A percentile compares a stretch with the other conserved stretches of the same genome.
Conservation (phyloP, 352 stramenopile genomes). For the Blastocystis sp. region DNA sequence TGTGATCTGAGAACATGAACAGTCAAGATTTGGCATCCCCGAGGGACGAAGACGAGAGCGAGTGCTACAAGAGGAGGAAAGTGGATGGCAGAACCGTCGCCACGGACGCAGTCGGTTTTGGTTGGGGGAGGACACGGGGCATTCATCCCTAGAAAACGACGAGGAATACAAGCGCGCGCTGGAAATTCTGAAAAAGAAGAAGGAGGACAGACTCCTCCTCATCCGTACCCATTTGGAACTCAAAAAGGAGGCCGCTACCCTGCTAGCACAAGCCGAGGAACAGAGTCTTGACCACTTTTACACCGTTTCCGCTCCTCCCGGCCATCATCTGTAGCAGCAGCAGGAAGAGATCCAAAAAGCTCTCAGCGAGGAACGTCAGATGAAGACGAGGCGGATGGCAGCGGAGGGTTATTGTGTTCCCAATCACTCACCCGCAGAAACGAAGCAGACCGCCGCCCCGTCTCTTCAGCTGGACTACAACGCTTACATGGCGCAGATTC, state of each 20-base stretch:
- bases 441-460: neutral
- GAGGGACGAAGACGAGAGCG: conserved; percentile 10
- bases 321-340: conserved; percentile 15
- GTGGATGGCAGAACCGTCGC: neutral
- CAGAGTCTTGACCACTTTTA: conserved; percentile 44
- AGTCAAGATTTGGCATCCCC: neutral
- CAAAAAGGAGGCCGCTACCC: conserved; percentile 20
- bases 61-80: conserved; percentile 25
- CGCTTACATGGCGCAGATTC: neutral
- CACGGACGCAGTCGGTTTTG: conserved; percentile 7
- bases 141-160: conserved; percentile 14
- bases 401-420: conserved; percentile 11
- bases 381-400: conserved; percentile 36
- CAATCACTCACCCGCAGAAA: neutral
- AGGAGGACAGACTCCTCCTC: conserved; percentile 11
- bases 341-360: conserved; percentile 3
- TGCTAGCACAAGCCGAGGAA: conserved; percentile 24
- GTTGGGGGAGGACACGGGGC: neutral
- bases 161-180: conserved; percentile 45
- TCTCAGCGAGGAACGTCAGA: conserved; percentile 36
- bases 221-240: conserved; percentile 38
- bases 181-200: conserved; percentile 34
- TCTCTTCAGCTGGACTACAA: neutral
- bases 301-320: neutral
- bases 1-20: neutral